Evolutionary conservation across 345 rosid genomes (phyloP).

Genomic region (Arabidopsis thaliana): DNA sequence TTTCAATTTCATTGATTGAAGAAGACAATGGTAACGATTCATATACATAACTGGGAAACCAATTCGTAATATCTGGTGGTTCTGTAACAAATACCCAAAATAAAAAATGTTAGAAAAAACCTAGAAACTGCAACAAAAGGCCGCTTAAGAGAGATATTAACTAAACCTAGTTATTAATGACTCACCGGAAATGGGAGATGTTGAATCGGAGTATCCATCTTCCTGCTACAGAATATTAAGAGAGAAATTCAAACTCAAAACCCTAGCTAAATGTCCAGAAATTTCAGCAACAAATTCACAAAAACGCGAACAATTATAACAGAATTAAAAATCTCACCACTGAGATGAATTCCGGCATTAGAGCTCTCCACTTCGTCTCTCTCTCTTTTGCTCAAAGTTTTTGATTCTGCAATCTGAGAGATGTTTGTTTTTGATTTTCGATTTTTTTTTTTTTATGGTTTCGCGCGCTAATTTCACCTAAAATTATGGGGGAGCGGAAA

Average conservation of each 20-base stretch:
- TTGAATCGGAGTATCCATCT: conserved; percentile 32
- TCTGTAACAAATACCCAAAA: conserved; percentile 42
- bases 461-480: conserved; percentile 26
- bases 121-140: background rate
- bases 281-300: background rate
- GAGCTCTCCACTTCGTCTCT: conserved; percentile 5
- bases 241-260: background rate
- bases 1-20: conserved; percentile 34
- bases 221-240: conserved; percentile 3
- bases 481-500: background rate
- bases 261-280: conserved; percentile 3
- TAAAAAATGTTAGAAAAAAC: conserved; percentile 1
- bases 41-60: conserved; percentile 68
- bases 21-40: conserved; percentile 56
- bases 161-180: background rate
- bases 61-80: conserved; percentile 64
- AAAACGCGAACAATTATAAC: background rate
- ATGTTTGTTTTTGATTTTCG: conserved; percentile 1
- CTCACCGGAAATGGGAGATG: conserved; percentile 36
- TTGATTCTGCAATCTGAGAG: conserved; percentile 25
- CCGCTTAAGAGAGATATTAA: background rate
- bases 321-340: background rate
- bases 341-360: background rate
- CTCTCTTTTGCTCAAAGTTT: background rate
- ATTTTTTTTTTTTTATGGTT: background rate